Evolutionary conservation across 2,329 filamentous ascomycete genomes (phyloP).

Genomic region (Tolypocladium pustulatum): DNA sequence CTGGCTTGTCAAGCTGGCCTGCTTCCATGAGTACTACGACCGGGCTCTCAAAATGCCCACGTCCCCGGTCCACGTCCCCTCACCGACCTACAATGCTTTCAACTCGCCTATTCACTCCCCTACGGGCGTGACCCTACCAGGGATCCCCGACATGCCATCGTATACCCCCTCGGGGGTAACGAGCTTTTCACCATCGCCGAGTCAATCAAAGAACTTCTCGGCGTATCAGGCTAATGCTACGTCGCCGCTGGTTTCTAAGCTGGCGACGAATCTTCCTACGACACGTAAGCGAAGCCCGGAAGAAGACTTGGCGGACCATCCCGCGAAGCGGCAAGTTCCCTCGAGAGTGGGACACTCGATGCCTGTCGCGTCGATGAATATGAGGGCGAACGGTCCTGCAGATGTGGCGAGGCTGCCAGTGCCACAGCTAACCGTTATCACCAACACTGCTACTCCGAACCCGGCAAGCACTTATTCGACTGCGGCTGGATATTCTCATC

Average conservation of each 20-base stretch:
- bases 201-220: slow-evolving; percentile 27
- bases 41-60: slow-evolving; percentile 42
- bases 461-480: slow-evolving; percentile 19
- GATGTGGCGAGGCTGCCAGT: slow-evolving; percentile 46
- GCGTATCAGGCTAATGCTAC: slow-evolving; percentile 27
- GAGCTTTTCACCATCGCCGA: slow-evolving; percentile 30
- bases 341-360: slow-evolving; percentile 8
- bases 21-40: slow-evolving; percentile 77
- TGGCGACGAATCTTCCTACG: slow-evolving; percentile 26
- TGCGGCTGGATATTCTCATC: slow-evolving; percentile 28
- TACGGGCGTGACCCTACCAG: slow-evolving; percentile 22
- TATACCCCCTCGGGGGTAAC: slow-evolving; percentile 22
- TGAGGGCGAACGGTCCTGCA: slow-evolving; percentile 9
- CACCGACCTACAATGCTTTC: slow-evolving; percentile 26
- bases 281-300: slow-evolving; percentile 42
- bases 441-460: slow-evolving; percentile 23
- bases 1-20: slow-evolving; percentile 75
- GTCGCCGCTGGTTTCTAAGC: slow-evolving; percentile 39
- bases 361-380: slow-evolving; percentile 6
- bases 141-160: slow-evolving; percentile 18
- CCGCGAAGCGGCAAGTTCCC: slow-evolving; percentile 37
- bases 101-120: slow-evolving; percentile 41
- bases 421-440: slow-evolving; percentile 60
- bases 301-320: slow-evolving; percentile 39
- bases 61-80: slow-evolving; percentile 30